Evolutionary conservation across 768 basidiomycete species (phyloP).

Genomic region (Serendipita sp.): DNA sequence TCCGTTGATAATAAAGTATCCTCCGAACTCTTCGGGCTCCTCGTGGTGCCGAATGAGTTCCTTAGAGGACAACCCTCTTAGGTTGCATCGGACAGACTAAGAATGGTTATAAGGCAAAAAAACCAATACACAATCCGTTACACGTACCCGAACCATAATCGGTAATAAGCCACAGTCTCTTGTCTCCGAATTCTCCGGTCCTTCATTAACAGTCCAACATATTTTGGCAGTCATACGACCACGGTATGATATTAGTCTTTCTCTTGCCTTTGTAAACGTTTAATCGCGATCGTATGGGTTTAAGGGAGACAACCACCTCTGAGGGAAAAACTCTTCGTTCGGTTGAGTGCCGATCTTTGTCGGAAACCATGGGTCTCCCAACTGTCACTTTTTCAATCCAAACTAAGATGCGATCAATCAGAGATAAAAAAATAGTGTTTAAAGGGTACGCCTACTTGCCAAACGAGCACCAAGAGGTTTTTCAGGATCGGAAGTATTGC

Average conservation of each 20-base stretch:
- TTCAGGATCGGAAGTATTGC: constrained; percentile 25
- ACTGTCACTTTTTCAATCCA: constrained; percentile 80
- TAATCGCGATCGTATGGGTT: neutral
- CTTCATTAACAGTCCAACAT: constrained; percentile 68
- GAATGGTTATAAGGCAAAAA: too few species aligned
- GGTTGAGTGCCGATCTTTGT: constrained; percentile 55
- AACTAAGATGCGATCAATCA: constrained; percentile 33
- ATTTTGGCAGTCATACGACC: constrained; percentile 78
- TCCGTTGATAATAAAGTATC: constrained; percentile 97
- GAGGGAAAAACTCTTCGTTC: constrained; percentile 75
- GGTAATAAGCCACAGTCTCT: constrained; percentile 86
- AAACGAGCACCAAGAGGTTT: constrained; percentile 19
- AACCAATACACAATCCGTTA: constrained; percentile 11
- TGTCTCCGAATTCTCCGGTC: constrained; percentile 46
- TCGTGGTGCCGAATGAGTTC: constrained; percentile 82
- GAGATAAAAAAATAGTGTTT: neutral
- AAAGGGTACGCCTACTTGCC: constrained; percentile 42
- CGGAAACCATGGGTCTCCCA: constrained; percentile 71
- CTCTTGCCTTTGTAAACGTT: constrained; percentile 51
- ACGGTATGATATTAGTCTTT: constrained; percentile 81
- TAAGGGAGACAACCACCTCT: constrained; percentile 39
- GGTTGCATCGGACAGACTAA: constrained; percentile 82
- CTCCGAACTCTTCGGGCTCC: constrained; percentile 96
- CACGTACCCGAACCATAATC: constrained; percentile 85
- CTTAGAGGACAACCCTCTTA: constrained; percentile 69